A percentile compares a stretch with the other conserved stretches of the same genome.
phyloP scores from a whole-genome alignment of 1,284 basidiomycete species.

The Ganoderma lingzhi region DNA sequence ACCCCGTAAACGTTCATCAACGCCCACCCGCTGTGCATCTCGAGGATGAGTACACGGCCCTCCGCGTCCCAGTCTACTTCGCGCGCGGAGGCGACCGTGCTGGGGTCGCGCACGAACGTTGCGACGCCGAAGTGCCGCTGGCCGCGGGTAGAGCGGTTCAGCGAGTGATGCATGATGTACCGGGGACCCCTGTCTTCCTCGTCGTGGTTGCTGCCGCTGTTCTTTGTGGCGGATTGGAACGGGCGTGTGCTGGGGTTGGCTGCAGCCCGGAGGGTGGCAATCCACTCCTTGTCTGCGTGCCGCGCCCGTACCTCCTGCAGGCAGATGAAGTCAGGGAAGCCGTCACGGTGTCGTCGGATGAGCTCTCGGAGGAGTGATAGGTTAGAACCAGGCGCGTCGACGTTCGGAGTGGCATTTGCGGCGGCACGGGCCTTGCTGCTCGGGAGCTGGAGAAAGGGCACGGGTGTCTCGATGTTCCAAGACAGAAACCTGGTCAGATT shows the following conservation, averaged over 20 bases:
- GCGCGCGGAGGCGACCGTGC: slow-evolving; percentile 26
- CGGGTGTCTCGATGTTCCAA: slow-evolving; percentile 39
- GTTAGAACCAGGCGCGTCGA: slow-evolving; percentile 23
- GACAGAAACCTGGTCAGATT: slow-evolving; percentile 31
- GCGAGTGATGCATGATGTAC: slow-evolving; percentile 36
- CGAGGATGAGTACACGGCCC: slow-evolving; percentile 37
- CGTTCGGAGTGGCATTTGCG: slow-evolving; percentile 13
- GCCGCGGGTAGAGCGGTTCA: slow-evolving; percentile 35
- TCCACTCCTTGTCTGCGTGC: slow-evolving; percentile 38
- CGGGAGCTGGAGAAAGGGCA: slow-evolving; percentile 36
- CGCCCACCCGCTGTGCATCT: slow-evolving; percentile 39
- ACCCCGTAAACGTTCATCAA: slow-evolving; percentile 40
- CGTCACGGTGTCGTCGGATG: slow-evolving; percentile 32
- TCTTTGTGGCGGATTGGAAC: not conserved
- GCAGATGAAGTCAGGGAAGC: slow-evolving; percentile 38
- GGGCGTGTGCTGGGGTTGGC: slow-evolving; percentile 22
- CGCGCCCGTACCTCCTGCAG: slow-evolving; percentile 40
- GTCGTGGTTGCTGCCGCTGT: not conserved
- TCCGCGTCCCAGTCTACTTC: slow-evolving; percentile 41
- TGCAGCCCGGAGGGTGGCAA: slow-evolving; percentile 33
- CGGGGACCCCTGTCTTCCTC: slow-evolving; percentile 25
- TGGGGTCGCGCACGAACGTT: slow-evolving; percentile 33
- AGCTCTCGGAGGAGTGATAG: slow-evolving; percentile 35
- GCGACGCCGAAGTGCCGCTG: slow-evolving; percentile 38
- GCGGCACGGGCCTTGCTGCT: slow-evolving; percentile 32